Conservation (phyloP, 441 rosid genomes). For the Macaranga tanarius region DNA sequence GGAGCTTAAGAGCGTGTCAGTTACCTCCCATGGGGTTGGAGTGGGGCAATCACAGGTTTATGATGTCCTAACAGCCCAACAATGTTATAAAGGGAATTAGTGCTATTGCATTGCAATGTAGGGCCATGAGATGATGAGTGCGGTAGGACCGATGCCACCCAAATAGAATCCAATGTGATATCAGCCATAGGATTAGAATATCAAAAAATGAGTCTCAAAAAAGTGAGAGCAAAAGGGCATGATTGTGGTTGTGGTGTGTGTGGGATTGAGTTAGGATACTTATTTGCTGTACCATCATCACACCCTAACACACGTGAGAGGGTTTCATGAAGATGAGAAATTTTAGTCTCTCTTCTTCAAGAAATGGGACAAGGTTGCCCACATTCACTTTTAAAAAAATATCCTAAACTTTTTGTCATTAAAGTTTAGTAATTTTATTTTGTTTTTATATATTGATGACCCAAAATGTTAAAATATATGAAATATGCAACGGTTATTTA, state of each 20-base stretch:
- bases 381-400: no score
- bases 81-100: not conserved
- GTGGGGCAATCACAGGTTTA: not conserved
- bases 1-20: not conserved
- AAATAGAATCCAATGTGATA: slow-evolving; percentile 13
- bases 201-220: slow-evolving; percentile 1
- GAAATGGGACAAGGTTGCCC: not conserved
- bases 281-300: not conserved
- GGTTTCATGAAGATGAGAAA: not conserved
- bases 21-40: not conserved
- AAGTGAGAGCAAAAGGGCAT: slow-evolving; percentile 9
- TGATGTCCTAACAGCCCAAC: not conserved
- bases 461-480: no score
- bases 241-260: not conserved
- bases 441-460: no score
- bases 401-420: no score
- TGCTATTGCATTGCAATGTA: not conserved
- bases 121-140: slow-evolving; percentile 2
- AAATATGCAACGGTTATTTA: no score
- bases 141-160: not conserved
- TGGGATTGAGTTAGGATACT: not conserved
- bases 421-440: no score
- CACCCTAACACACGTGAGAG: slow-evolving; percentile 22
- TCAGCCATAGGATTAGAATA: slow-evolving; percentile 23
- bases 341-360: not conserved